Conservation (phyloP, 148 eudicot species). For the Silene latifolia region DNA sequence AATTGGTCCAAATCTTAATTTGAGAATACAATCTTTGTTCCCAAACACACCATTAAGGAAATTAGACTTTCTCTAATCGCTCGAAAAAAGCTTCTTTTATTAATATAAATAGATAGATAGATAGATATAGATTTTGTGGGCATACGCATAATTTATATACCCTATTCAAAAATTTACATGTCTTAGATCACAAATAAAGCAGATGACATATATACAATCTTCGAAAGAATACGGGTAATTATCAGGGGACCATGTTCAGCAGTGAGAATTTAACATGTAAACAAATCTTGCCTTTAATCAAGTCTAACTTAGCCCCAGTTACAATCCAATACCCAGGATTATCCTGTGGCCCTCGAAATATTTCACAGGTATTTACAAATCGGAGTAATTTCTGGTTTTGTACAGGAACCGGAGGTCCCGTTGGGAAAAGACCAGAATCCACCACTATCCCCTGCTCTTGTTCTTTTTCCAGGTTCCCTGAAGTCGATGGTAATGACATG, state of each 20-base stretch:
- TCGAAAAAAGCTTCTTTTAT: no score
- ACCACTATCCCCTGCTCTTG: slow-evolving; percentile 36
- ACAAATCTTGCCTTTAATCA: slow-evolving; percentile 59
- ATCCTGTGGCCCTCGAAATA: slow-evolving; percentile 64
- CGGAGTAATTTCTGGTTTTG: slow-evolving; percentile 51
- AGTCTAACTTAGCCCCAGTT: slow-evolving; percentile 64
- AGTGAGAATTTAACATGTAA: slow-evolving; percentile 68
- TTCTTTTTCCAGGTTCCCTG: slow-evolving; percentile 45
- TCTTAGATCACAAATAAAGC: background rate
- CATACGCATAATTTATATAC: background rate
- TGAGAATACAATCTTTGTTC: no score
- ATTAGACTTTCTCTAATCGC: no score
- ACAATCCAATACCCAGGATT: slow-evolving; percentile 82
- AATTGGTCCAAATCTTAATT: no score
- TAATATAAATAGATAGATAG: no score
- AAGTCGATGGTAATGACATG: slow-evolving; percentile 32
- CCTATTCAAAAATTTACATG: background rate
- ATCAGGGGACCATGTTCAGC: slow-evolving; percentile 32
- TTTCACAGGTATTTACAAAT: slow-evolving; percentile 55
- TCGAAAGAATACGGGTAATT: background rate
- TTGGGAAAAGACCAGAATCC: slow-evolving; percentile 70
- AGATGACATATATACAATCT: background rate
- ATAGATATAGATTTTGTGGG: no score
- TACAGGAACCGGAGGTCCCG: slow-evolving; percentile 67
- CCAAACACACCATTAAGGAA: no score